Evolutionary conservation across 1,284 basidiomycete species (phyloP), one percentile per base, ranked within the genome.

Genomic region (Ustilago esculenta): DNA sequence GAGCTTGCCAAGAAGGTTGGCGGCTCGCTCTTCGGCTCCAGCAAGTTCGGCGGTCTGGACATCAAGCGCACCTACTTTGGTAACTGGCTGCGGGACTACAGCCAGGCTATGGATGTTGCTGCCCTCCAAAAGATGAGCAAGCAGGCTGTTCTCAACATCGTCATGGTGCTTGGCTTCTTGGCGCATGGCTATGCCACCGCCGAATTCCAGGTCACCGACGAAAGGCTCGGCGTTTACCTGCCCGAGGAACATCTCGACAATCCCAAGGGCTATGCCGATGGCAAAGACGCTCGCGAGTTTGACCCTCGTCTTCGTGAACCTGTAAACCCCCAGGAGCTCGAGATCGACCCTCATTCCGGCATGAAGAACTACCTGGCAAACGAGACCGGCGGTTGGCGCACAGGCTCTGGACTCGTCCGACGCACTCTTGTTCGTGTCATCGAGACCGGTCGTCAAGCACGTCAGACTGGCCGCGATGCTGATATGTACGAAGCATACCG

Each of bases 361-460:
- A 95, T 97, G 92, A 96, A 96, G 85, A 94, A 94, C 78, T 97
- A 95, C 81, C 94, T 96, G 58, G 91, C 92, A 2, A 94, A 94
- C 67, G 83, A 84, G 76, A 89, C 88, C 87, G 71, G 76, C 18
- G 54, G 33, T 55, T 97, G 93, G 92, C 92, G 93, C 70, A 96
- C 94, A 0, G 93, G 92, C 2, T 91, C 90, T 70, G 89, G 88
- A 0, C 87, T 92, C 20, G 89, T 95, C 27, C 86, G 92, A 35
- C 86, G 90, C 21, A 89, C 88, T 0, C 84, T 97, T n/a, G 86
- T 90, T 74, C 84, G 85, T 30, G 91, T 90, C 79, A 86, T 87
- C 69, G 83, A 86, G 32, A 84, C 59, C 86, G 92, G 85, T 24
- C 73, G 80, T 12, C 84, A 86, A 64, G 87, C 88, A 56, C 84